phyloP scores from a whole-genome alignment of 2,329 filamentous ascomycete species.

The Blastomyces emzantsi region DNA sequence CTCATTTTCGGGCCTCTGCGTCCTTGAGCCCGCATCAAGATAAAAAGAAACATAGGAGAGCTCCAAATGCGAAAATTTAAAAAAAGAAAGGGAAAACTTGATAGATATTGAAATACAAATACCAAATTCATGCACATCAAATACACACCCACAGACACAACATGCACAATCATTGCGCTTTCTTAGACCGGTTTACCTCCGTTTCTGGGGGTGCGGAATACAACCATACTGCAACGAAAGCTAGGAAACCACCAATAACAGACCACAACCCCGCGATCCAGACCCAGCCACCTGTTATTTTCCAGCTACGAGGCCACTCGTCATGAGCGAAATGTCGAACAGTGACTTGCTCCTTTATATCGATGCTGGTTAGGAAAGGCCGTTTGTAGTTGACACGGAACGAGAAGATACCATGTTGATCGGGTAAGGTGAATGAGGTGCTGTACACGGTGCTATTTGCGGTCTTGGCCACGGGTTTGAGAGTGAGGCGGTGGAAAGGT shows the following conservation, averaged over 20 bases:
- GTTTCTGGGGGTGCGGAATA: slow-evolving; percentile 52
- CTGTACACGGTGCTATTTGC: slow-evolving; percentile 64
- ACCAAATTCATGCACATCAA: neutral
- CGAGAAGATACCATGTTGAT: slow-evolving; percentile 99
- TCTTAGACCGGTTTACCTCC: slow-evolving; percentile 11
- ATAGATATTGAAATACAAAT: slow-evolving; percentile 4
- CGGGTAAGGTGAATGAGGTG: slow-evolving; percentile 70
- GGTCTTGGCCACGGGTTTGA: slow-evolving; percentile 51
- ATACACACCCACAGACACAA: neutral
- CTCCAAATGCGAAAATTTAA: no score
- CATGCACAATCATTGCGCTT: slow-evolving; percentile 10
- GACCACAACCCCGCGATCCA: slow-evolving; percentile 85
- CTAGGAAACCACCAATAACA: slow-evolving; percentile 74
- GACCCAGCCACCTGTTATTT: slow-evolving; percentile 84
- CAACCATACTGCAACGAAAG: slow-evolving; percentile 81
- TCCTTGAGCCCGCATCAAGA: neutral
- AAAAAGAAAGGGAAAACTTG: neutral
- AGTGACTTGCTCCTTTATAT: slow-evolving; percentile 91
- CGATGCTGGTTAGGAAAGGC: slow-evolving; percentile 77
- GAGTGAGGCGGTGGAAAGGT: slow-evolving; percentile 81
- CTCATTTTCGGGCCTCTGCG: neutral
- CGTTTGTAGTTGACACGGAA: slow-evolving; percentile 97
- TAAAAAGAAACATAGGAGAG: neutral
- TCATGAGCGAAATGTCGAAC: slow-evolving; percentile 96
- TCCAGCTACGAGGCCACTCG: slow-evolving; percentile 86